These are phyloP conservation scores for Helotiales sp. DNA, from an alignment of 2,329 filamentous ascomycete genomes.

Conservation along the genomic window DNA sequence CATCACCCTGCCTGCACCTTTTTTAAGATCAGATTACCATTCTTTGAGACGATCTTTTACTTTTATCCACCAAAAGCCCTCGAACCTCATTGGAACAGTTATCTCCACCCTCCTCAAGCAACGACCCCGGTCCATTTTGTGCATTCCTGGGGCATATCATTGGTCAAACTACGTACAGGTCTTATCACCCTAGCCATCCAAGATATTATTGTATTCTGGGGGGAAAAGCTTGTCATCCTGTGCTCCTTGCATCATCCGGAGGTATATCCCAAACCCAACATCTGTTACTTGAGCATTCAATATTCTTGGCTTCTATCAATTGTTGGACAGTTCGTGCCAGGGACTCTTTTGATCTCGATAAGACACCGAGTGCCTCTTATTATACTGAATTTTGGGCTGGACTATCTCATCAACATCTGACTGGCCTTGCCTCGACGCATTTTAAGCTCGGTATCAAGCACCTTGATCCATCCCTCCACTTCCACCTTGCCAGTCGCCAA, in stretches of 20 bases:
- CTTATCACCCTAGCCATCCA: constrained; percentile 1
- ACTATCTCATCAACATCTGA: background rate
- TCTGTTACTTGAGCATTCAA: constrained; percentile 4
- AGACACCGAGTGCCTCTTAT: background rate
- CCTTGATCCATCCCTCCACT: background rate
- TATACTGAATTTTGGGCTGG: background rate
- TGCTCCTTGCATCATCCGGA: constrained; percentile 1
- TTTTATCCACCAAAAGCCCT: background rate
- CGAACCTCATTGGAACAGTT: background rate
- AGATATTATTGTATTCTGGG: background rate
- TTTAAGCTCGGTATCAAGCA: background rate
- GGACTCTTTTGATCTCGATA: constrained; percentile 3
- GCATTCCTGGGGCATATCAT: constrained; percentile 2
- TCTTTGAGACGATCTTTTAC: background rate
- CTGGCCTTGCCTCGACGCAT: background rate
- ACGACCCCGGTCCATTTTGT: background rate
- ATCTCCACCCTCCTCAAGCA: background rate
- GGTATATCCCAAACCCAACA: background rate
- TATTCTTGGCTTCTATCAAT: constrained; percentile 6
- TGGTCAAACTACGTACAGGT: background rate
- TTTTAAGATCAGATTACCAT: constrained; percentile 5
- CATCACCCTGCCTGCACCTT: constrained; percentile 6
- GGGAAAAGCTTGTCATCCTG: background rate
- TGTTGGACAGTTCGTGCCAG: constrained; percentile 3
- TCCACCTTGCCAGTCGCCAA: constrained; percentile 10